phyloP scores from a whole-genome alignment of 257 asterid genomes.

The Oldenlandia corymbosa region DNA sequence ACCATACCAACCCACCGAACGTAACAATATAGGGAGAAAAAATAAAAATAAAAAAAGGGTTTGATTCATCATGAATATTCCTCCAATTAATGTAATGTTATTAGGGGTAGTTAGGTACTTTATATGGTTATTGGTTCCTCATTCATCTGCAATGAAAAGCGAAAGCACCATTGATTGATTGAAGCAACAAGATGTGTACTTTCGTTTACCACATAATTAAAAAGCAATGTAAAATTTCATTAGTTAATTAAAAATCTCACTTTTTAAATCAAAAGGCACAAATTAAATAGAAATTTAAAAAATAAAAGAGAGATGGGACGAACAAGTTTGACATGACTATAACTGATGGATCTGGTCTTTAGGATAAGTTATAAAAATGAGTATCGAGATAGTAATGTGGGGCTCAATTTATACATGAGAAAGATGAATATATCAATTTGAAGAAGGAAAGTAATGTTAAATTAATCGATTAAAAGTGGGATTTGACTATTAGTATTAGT shows the following conservation, averaged over 20 bases:
- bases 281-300: not conserved
- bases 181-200: slow-evolving; percentile 18
- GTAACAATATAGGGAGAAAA: too few relatives aligned
- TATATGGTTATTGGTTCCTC: slow-evolving; percentile 8
- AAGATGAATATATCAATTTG: not conserved
- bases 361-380: slow-evolving; percentile 1
- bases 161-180: too few relatives aligned
- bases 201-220: slow-evolving; percentile 17
- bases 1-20: slow-evolving; percentile 8
- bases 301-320: not conserved
- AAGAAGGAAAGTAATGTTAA: not conserved
- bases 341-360: slow-evolving; percentile 5
- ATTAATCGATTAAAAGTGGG: not conserved
- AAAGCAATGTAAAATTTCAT: too few relatives aligned
- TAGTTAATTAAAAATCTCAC: not conserved
- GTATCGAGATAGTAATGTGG: not conserved
- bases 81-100: not conserved
- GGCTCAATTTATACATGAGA: not conserved
- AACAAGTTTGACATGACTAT: not conserved
- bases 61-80: not conserved
- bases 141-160: slow-evolving; percentile 15
- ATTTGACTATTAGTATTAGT: slow-evolving; percentile 3
- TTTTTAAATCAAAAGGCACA: slow-evolving; percentile 14
- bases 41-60: not conserved
- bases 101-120: not conserved